Evolutionary conservation across 2,329 filamentous ascomycete genomes (phyloP), one percentile per base, ranked within the genome.

Genomic region (Aspergillus neoniger): DNA sequence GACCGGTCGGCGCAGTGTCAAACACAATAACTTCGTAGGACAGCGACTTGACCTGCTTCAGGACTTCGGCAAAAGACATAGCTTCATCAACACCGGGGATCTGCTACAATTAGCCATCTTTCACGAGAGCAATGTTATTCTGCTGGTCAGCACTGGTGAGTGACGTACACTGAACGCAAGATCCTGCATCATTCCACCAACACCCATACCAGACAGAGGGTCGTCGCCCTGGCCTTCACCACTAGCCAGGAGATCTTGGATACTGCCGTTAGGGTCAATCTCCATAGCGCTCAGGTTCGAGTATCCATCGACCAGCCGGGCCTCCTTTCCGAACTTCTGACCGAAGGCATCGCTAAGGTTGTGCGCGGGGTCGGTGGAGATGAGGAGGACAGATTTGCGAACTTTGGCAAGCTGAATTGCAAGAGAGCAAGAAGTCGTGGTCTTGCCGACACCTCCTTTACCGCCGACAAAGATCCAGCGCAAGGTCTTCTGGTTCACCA

Each of bases 11-110:
- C 3, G 95, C 95, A 36, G 95, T 99, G 79, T 99, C 95, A 85
- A 99, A 99, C 78, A 99, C 91, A 81, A 99, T 98, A 72, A 94
- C 92, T 78, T 98, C 95, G 85, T 99, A 99, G 53, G 92, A 96
- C 75, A 98, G 90, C 43, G 92, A 96, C 81, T 98, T 98, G 81
- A 99, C 95, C 80, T 99, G 95, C 80, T 99, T 99, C 72, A 99
- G 86, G 66, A 99, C 95, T 82, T 99, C 95, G 76, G 95, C 95
- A 75, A 99, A 99, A 59, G 93, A 97, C 95, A 99, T 99, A 77
- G 95, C 95, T 80, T 99, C 95, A 76, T 99, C 95, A 64, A 99
- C 96, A 80, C 95, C 95, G 17, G 95, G 95, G 64, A 99, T 99
- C 91, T 96, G 69, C 12, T n/a, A n/a, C 38, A 15, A 56, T 68